Evolutionary conservation across 805 yeast genomes (phyloP), one percentile per base, ranked within the genome.

Genomic region (Wickerhamiella nectarea): DNA sequence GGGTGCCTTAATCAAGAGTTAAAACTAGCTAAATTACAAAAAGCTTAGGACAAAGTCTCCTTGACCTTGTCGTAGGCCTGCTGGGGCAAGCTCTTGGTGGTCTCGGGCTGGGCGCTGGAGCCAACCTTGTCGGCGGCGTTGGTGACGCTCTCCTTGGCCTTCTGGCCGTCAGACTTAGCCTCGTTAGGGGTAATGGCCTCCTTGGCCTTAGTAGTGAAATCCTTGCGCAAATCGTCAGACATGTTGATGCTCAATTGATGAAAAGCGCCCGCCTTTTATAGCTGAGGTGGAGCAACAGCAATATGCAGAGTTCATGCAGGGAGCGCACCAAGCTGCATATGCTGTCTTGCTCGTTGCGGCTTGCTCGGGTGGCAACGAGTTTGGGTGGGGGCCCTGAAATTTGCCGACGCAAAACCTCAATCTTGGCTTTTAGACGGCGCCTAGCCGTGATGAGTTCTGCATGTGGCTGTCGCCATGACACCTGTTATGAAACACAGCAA

Each of bases 111-210:
- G 44, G 68, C 62, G 43, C 68, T 61, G 34, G 72, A 69, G 46
- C 78, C 82, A 45, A 69, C 64, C 56, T 71, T 66, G 68, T 85
- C 94, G 54, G 69, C 71, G 7, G 68, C 59, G 59, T 72, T 80
- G 46, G 91, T 76, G 51, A 72, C 74, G 24, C 60, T 47, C 66
- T 85, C 94, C 69, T 80, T 79, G 52, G 76, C 78, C 65, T 79
- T 67, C 56, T 80, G 79, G 46, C 66, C 62, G 56, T 66, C 62
- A 24, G 77, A 56, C 68, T 85, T 85, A 61, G 78, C 70, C 48
- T 71, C 62, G 48, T 84, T 77, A 53, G 94, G 94, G 52, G 71
- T 79, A 31, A 78, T 48, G 35, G 72, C 56, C 69, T 84, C 94
- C 46, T 71, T 46, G 52, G 74, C 67, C 66, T 84, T 82, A 61